Evolutionary conservation across 164 flowering plant genomes (phyloP).

Genomic region (Dillenia turbinata): DNA sequence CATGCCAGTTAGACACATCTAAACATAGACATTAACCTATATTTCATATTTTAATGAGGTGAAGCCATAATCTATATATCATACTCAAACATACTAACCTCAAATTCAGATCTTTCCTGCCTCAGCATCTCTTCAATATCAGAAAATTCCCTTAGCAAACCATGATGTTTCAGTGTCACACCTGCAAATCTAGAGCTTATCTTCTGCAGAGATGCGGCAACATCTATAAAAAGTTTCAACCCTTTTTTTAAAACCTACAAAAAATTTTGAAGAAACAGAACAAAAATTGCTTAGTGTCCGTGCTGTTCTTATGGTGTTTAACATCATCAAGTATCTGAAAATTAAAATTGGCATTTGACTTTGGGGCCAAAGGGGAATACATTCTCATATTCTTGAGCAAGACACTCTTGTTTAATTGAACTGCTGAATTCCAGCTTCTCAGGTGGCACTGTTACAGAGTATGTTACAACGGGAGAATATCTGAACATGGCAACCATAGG

Average conservation of each 20-base stretch:
- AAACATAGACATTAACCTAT: too few species aligned
- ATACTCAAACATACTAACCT: conserved; percentile 42
- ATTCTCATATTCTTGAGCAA: conserved; percentile 48
- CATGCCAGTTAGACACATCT: too few species aligned
- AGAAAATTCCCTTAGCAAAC: conserved; percentile 36
- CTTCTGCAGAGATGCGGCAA: conserved; percentile 41
- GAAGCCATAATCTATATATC: too few species aligned
- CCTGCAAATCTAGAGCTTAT: conserved; percentile 27
- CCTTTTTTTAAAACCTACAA: conserved; percentile 65
- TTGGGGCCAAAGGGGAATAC: conserved; percentile 31
- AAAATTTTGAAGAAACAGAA: conserved; percentile 6
- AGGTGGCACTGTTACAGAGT: conserved; percentile 62
- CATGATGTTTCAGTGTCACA: conserved; percentile 23
- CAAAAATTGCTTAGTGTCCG: too few species aligned
- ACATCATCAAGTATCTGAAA: conserved; percentile 1
- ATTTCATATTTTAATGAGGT: too few species aligned
- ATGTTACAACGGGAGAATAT: conserved; percentile 59
- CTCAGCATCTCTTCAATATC: conserved; percentile 62
- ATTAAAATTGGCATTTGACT: neutral
- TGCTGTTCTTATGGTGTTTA: too few species aligned
- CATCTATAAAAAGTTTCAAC: conserved; percentile 49
- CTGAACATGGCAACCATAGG: conserved; percentile 75
- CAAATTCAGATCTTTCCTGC: conserved; percentile 63
- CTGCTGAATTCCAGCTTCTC: conserved; percentile 52
- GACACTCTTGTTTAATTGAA: conserved; percentile 41